These are phyloP conservation scores for Pholiota molesta DNA, from an alignment of 768 basidiomycete genomes.

Conservation along the genomic window DNA sequence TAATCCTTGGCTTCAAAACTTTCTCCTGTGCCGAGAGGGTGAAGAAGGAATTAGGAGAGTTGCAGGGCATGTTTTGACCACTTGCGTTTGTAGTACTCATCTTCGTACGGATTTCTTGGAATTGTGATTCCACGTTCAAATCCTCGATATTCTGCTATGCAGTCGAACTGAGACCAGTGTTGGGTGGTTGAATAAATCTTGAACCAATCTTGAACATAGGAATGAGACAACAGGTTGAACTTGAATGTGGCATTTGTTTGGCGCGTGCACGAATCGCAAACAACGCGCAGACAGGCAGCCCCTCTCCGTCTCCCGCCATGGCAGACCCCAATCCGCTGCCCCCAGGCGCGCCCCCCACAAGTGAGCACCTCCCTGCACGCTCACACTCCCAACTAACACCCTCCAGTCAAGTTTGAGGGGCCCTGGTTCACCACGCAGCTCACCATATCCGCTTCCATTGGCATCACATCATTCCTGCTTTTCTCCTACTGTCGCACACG, in stretches of 20 bases:
- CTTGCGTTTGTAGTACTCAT: too few relatives aligned
- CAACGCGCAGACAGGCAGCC: constrained; percentile 9
- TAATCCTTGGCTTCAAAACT: too few relatives aligned
- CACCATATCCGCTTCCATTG: constrained; percentile 74
- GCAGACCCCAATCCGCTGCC: constrained; percentile 47
- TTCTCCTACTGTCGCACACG: constrained; percentile 89
- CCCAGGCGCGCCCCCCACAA: constrained; percentile 66
- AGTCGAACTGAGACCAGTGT: too few relatives aligned
- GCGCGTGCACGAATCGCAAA: constrained; percentile 18
- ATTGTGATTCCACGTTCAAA: too few relatives aligned
- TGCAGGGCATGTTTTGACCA: too few relatives aligned
- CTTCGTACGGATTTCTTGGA: too few relatives aligned
- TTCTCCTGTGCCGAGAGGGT: too few relatives aligned
- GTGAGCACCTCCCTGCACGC: constrained; percentile 37
- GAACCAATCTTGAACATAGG: too few relatives aligned
- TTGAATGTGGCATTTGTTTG: constrained; percentile 19
- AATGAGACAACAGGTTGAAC: too few relatives aligned
- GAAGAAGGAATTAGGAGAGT: too few relatives aligned
- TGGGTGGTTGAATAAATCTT: too few relatives aligned
- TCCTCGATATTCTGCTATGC: too few relatives aligned
- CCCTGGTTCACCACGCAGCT: constrained; percentile 97
- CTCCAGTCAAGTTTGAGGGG: constrained; percentile 78
- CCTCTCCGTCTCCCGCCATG: constrained; percentile 18
- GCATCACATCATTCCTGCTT: constrained; percentile 76
- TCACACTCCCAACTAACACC: neutral